Base-by-base conservation (phyloP, 257 asterid genomes). In the Fraxinus cuspidata region DNA sequence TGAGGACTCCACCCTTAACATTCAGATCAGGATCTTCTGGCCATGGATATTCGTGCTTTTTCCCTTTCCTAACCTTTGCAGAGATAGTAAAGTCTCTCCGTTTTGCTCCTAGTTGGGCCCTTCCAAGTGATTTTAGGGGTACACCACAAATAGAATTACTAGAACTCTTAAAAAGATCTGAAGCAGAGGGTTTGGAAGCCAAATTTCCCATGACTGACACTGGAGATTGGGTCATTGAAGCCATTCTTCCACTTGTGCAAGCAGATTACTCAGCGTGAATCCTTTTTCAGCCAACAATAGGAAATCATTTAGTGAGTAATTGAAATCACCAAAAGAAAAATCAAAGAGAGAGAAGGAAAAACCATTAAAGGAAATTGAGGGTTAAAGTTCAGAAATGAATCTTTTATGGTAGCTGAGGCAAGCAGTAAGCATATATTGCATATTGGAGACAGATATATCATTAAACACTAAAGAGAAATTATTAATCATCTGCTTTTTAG, bases 1-100 rank as follows among this genome's bases (percentile, higher is more conserved):
- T 88, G 44, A 96, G 96, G 79, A 92, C 85, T 80, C 99, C 98
- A 82, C 99, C 99, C 88, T 84, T 88, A 77, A 93, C 92, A 88
- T 87, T 92, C 70, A 84, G 97, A 82, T 93, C 98, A 42, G 96
- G 92, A 80, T 96, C 90, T 78, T 77, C 78, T 29, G 96, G 90
- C 97, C 97, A 92, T 51, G 99, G 98, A 85, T 90, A 87, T 23
- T 92, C 97, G 2, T 87, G 91, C 83, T 89, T 96, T 35, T 87
- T 96, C 72, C 73, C 90, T 86, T 89, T 96, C 86, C 92, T 82
- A 27, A 89, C 70, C 87, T 83, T 86, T 10, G 97, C 94, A 80
- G 85, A 74, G n/a, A 93, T 82, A n/a, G 87, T 40, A 75, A 91
- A 81, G 53, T 82, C 87, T 83, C 87, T 84, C 83, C 75, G 85